These are phyloP conservation scores for Ceriops tagal DNA, from an alignment of 345 rosid species.

Conservation along the genomic window DNA sequence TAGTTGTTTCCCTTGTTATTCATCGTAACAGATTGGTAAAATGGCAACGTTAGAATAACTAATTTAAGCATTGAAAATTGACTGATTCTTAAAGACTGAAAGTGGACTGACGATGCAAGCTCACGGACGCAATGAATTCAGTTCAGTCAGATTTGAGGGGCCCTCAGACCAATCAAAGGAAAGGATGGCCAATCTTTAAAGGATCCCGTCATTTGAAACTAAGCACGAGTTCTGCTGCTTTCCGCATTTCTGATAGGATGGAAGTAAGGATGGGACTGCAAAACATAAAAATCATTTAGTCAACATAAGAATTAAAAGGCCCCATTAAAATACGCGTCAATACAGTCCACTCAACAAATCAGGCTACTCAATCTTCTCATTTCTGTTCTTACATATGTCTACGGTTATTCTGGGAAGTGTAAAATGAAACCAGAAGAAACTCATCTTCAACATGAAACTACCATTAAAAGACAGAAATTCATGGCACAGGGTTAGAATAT, in stretches of 20 bases:
- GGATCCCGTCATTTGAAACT: slow-evolving; percentile 23
- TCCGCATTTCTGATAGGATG: slow-evolving; percentile 83
- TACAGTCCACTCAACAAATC: background rate
- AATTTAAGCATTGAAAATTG: slow-evolving; percentile 12
- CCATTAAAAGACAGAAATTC: background rate
- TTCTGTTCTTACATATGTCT: no score
- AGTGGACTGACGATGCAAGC: slow-evolving; percentile 7
- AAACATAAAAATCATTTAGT: background rate
- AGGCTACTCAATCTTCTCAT: background rate
- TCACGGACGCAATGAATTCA: background rate
- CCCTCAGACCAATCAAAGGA: slow-evolving; percentile 8
- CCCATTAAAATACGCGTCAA: background rate
- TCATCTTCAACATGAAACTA: no score
- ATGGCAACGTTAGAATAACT: background rate
- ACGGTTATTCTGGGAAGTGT: no score
- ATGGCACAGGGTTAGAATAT: background rate
- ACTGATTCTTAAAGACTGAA: slow-evolving; percentile 5
- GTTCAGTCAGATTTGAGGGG: slow-evolving; percentile 17
- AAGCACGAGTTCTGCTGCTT: slow-evolving; percentile 68
- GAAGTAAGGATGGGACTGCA: slow-evolving; percentile 93
- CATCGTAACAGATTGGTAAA: background rate
- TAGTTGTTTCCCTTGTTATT: background rate
- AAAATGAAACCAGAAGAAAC: no score
- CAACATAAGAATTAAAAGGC: background rate
- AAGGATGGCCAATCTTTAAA: slow-evolving; percentile 13